phyloP scores from a whole-genome alignment of 2,329 filamentous ascomycete species.

The Sordariomycetes sp. region DNA sequence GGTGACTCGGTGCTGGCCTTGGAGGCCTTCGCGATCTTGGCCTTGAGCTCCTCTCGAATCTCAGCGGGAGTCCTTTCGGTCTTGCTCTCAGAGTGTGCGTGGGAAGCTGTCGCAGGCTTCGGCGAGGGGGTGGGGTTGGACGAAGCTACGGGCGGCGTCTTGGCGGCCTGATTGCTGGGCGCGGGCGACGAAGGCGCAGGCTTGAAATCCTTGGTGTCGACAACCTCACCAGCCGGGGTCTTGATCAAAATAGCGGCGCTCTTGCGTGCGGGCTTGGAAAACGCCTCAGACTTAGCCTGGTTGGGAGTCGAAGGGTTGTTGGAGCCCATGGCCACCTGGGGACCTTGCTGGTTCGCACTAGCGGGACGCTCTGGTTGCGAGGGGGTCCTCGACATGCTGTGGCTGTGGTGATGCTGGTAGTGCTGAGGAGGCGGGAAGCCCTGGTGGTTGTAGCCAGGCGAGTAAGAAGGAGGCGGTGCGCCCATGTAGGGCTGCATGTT shows the following conservation, averaged over 20 bases:
- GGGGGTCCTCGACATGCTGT: constrained; percentile 71
- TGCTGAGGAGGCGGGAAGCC: constrained; percentile 31
- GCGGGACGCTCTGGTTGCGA: constrained; percentile 66
- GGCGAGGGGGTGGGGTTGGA: constrained; percentile 74
- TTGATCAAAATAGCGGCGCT: constrained; percentile 77
- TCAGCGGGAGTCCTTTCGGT: constrained; percentile 67
- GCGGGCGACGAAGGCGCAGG: constrained; percentile 45
- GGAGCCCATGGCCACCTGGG: constrained; percentile 5
- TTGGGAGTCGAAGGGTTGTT: constrained; percentile 41
- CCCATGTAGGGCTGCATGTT: constrained; percentile 41
- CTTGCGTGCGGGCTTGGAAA: constrained; percentile 46
- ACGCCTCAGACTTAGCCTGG: constrained; percentile 32
- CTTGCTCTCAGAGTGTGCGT: constrained; percentile 64
- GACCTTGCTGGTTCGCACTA: constrained; percentile 50
- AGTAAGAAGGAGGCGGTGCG: constrained; percentile 32
- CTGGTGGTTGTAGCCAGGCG: constrained; percentile 41
- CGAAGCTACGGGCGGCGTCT: constrained; percentile 61
- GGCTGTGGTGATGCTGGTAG: constrained; percentile 52
- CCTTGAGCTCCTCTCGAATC: constrained; percentile 73
- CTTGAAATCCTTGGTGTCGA: constrained; percentile 58
- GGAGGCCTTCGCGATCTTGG: constrained; percentile 48
- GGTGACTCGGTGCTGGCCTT: constrained; percentile 13
- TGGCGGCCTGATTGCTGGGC: constrained; percentile 44
- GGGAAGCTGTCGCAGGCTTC: constrained; percentile 59
- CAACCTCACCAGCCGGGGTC: constrained; percentile 65